Base-by-base conservation (phyloP, 176 grass and related monocot species). In the Carex pumila region DNA sequence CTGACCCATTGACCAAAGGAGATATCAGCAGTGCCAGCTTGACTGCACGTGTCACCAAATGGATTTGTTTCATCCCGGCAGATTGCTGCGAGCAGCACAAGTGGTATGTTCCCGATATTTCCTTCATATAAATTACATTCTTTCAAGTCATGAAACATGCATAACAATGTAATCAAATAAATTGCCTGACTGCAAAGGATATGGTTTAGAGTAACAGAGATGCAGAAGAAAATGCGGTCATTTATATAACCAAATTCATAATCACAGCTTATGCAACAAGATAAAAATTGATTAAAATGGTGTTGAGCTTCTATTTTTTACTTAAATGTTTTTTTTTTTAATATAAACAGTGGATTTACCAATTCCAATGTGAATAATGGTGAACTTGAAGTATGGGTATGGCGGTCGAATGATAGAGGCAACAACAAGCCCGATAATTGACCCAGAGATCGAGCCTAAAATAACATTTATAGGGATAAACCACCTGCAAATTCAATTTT, bases 1-100 rank as follows among this genome's bases (percentile, higher is more conserved):
- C 80, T 57, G 90, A 99, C 96, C 96, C 96, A 99, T 90, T 99
- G 96, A 79, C 96, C 96, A 89, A 99, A 99, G 75, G 96, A 95
- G 75, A 99, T 92, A 71, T 99, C 95, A 13, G 96, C 96, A 78
- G 88, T 93, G 78, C 96, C 96, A 88, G 91, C 88, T 86, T 92
- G 61, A 22, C 87, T 99, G 85, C 96, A 99, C 79, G 93, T 84
- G 80, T 93, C 93, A 17, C 96, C 96, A 87, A 99, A 99, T 34
- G 96, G 96, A 90, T 99, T 99, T 67, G 96, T 90, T 85, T 84
- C 82, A 56, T 99, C 96, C 31, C 91, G 84, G 74, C 96, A 99
- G 93, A 99, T 80, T 14, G 96, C 93, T 25, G 96, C 96, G 59
- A 99, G 92, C 56, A 99, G 80, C 57, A 99, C 96, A 36, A 99